A percentile compares a stretch with the other conserved stretches of the same genome.
Conservation (phyloP, 768 basidiomycete genomes). For the Cystobasidium onofrii region DNA sequence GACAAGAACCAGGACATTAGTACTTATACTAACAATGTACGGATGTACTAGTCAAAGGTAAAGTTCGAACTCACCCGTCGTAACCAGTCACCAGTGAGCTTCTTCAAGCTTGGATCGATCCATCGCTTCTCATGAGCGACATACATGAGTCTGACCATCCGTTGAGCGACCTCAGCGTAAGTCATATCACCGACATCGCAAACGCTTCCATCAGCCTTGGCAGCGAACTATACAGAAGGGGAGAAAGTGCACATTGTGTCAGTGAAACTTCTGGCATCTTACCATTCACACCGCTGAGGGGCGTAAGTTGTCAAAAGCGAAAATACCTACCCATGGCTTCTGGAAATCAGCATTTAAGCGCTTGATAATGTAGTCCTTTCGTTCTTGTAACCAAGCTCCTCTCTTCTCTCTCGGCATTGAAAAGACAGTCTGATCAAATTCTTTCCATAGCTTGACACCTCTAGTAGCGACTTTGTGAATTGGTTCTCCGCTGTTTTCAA, state of each 20-base stretch:
- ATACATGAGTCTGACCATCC: conserved; percentile 91
- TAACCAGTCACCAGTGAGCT: conserved; percentile 93
- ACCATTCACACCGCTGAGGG: not conserved
- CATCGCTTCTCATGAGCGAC: conserved; percentile 83
- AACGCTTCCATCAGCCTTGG: conserved; percentile 83
- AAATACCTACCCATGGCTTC: conserved; percentile 52
- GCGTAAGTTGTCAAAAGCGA: no score
- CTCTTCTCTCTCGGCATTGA: conserved; percentile 94
- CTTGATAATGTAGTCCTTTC: conserved; percentile 75
- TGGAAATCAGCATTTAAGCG: conserved; percentile 92
- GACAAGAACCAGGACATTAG: no score
- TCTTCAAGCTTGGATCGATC: conserved; percentile 84
- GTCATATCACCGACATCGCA: conserved; percentile 92
- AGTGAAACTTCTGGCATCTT: no score
- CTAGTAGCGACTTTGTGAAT: conserved; percentile 99
- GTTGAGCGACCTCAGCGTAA: conserved; percentile 86
- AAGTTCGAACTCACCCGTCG: conserved; percentile 89
- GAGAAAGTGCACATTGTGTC: not conserved
- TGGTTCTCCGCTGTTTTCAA: conserved; percentile 55
- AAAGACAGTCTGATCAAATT: conserved; percentile 95
- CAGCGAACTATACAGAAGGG: conserved; percentile 70
- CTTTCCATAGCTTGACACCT: conserved; percentile 95
- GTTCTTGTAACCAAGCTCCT: conserved; percentile 72
- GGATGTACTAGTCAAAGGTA: no score
- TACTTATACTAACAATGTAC: no score